Conservation (phyloP, 805 yeast species). For the Nakazawaea pomicola region DNA sequence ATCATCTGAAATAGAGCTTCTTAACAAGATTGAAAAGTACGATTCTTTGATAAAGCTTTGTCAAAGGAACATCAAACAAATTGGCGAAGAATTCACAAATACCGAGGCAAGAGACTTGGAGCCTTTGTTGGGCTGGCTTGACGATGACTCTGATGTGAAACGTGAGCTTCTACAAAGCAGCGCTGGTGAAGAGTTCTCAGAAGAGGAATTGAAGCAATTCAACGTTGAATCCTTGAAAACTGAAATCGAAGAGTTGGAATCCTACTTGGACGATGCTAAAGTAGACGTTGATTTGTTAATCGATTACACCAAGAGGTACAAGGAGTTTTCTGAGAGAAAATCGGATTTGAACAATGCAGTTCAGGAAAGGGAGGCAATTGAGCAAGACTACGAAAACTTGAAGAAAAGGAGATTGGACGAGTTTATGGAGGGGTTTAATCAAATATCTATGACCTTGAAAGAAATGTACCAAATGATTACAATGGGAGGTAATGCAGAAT, state of each 20-base stretch:
- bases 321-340: constrained; percentile 61
- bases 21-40: constrained; percentile 57
- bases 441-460: constrained; percentile 81
- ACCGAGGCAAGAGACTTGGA: constrained; percentile 52
- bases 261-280: constrained; percentile 47
- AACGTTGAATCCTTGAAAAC: constrained; percentile 43
- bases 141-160: constrained; percentile 24
- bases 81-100: constrained; percentile 34
- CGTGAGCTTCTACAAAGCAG: constrained; percentile 21
- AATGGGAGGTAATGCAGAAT: constrained; percentile 98
- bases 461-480: constrained; percentile 99
- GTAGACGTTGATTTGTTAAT: constrained; percentile 71
- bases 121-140: constrained; percentile 46
- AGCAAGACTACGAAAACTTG: constrained; percentile 58
- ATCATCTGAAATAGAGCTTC: constrained; percentile 62
- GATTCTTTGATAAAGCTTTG: constrained; percentile 32
- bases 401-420: constrained; percentile 75
- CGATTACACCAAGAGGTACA: constrained; percentile 66
- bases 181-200: constrained; percentile 37
- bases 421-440: constrained; percentile 88
- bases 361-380: constrained; percentile 55
- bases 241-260: constrained; percentile 52
- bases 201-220: constrained; percentile 44
- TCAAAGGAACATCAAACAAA: constrained; percentile 32
- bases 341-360: constrained; percentile 67